These are phyloP conservation scores for Microcos paniculata DNA, from an alignment of 345 rosid species.

Conservation along the genomic window DNA sequence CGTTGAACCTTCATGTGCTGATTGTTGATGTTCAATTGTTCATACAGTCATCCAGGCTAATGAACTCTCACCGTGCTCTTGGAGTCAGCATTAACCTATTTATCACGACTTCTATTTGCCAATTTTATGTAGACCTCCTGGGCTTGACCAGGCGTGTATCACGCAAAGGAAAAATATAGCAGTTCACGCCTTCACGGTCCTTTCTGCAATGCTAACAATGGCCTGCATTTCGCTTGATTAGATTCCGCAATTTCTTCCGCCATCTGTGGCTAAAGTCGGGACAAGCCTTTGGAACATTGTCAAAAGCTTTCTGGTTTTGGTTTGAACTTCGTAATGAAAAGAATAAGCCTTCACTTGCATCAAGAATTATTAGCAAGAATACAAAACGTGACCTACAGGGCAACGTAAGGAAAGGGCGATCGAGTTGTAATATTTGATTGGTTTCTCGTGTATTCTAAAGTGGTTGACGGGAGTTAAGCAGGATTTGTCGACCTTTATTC, in stretches of 20 bases:
- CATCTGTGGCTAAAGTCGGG: not conserved
- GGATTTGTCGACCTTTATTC: not conserved
- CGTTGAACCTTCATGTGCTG: no score
- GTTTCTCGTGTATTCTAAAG: not conserved
- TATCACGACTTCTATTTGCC: not conserved
- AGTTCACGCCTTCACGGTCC: not conserved
- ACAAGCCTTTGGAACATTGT: no score
- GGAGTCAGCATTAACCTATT: no score
- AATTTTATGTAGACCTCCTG: not conserved
- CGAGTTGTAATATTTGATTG: no score
- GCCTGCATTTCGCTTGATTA: not conserved
- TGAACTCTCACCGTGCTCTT: no score
- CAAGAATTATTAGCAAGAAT: not conserved
- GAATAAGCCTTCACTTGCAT: no score
- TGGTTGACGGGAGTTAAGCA: not conserved
- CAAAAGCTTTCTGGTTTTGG: no score
- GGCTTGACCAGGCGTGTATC: not conserved
- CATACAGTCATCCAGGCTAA: no score
- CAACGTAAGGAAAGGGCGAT: no score
- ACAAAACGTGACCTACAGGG: not conserved
- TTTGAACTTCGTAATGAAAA: no score
- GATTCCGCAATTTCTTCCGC: not conserved
- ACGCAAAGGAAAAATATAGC: not conserved
- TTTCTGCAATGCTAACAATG: no score
- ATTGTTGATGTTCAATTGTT: no score